A percentile compares a stretch with the other conserved stretches of the same genome.
Conservation (phyloP, 2,329 filamentous ascomycete genomes). For the Xylaria sp. region DNA sequence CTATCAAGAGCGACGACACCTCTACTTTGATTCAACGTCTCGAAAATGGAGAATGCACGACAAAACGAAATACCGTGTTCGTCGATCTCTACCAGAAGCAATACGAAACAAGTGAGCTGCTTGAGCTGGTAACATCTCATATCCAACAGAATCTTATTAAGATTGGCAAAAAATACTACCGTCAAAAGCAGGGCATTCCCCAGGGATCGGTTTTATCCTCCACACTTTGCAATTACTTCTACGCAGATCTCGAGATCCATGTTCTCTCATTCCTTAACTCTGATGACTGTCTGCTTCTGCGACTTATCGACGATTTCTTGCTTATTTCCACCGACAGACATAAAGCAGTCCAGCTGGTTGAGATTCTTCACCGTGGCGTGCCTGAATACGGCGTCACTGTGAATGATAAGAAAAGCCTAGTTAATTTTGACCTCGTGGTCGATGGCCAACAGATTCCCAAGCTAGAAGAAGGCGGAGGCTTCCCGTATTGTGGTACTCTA, state of each 20-base stretch:
- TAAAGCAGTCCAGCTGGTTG: conserved; percentile 78
- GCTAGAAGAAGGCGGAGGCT: conserved; percentile 58
- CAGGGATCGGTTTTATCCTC: conserved; percentile 92
- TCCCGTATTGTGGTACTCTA: conserved; percentile 88
- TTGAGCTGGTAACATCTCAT: conserved; percentile 80
- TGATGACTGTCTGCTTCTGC: conserved; percentile 73
- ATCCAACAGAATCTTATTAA: conserved; percentile 87
- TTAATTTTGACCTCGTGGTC: conserved; percentile 80
- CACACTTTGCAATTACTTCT: conserved; percentile 94
- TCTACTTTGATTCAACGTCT: conserved; percentile 60
- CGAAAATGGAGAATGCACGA: conserved; percentile 52
- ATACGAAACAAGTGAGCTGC: conserved; percentile 68
- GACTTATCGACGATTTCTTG: conserved; percentile 93
- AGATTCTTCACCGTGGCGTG: conserved; percentile 82
- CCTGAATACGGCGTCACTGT: conserved; percentile 83
- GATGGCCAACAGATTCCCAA: conserved; percentile 63
- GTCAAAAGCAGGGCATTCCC: conserved; percentile 89
- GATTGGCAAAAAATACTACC: conserved; percentile 87
- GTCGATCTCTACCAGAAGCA: conserved; percentile 73
- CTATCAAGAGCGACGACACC: conserved; percentile 56
- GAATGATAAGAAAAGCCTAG: conserved; percentile 80
- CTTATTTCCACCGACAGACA: conserved; percentile 78
- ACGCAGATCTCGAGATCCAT: conserved; percentile 82
- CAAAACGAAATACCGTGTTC: conserved; percentile 77
- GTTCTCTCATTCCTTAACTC: conserved; percentile 73